Percentiles rank a stretch among this genome's conserved stretches.
These are phyloP conservation scores for Cercospora sojina DNA, from an alignment of 2,329 filamentous ascomycete species.

Conservation along the genomic window DNA sequence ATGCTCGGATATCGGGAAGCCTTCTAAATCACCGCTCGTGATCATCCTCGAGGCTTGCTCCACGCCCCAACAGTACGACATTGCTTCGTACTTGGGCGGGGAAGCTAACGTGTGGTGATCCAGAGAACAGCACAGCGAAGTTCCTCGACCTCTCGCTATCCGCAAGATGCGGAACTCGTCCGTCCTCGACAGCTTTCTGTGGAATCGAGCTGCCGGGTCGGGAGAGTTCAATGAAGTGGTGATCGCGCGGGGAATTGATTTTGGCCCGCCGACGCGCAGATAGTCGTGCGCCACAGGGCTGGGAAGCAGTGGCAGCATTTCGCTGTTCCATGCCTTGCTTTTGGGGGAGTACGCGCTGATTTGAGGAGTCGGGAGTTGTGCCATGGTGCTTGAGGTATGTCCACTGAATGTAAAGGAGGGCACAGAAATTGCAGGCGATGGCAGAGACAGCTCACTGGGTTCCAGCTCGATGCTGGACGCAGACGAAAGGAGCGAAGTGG, in stretches of 20 bases:
- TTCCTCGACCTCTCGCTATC: slow-evolving; percentile 10
- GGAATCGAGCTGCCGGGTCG: background rate
- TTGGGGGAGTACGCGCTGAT: background rate
- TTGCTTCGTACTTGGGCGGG: slow-evolving; percentile 15
- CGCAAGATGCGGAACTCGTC: slow-evolving; percentile 14
- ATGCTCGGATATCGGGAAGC: slow-evolving; percentile 18
- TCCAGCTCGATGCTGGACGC: background rate
- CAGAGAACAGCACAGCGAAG: slow-evolving; percentile 12
- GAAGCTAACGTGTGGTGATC: slow-evolving; percentile 2
- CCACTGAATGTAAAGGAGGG: background rate
- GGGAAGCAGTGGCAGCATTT: background rate
- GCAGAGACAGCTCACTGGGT: background rate
- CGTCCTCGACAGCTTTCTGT: slow-evolving; percentile 1
- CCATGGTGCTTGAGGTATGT: background rate
- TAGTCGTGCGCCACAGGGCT: slow-evolving; percentile 1
- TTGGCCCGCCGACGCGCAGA: slow-evolving; percentile 2
- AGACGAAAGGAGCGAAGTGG: background rate
- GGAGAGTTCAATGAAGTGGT: background rate
- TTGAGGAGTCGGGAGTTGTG: background rate
- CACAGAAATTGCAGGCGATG: background rate
- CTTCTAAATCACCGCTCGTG: slow-evolving; percentile 10
- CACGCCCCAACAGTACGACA: slow-evolving; percentile 23
- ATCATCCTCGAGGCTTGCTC: slow-evolving; percentile 6
- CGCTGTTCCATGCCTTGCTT: background rate
- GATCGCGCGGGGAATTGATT: background rate